These are phyloP conservation scores for Spathaspora girioi DNA, from an alignment of 805 yeast species.

Conservation along the genomic window DNA sequence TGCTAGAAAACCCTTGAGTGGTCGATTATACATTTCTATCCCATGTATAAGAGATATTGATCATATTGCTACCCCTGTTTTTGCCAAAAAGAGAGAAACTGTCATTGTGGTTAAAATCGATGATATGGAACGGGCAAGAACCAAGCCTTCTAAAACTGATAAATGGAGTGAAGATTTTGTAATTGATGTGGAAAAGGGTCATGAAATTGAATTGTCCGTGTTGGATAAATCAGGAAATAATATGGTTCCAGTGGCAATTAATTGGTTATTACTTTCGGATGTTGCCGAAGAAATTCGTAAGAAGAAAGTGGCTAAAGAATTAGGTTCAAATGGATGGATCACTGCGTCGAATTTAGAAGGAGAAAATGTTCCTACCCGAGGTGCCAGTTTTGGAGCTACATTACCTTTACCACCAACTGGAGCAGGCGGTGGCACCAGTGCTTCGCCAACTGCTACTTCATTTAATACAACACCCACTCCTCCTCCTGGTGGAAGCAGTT, in stretches of 20 bases:
- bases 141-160: slow-evolving; percentile 72
- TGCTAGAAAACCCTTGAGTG: slow-evolving; percentile 81
- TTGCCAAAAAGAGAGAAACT: slow-evolving; percentile 76
- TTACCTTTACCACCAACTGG: not conserved
- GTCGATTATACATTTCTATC: slow-evolving; percentile 69
- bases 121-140: slow-evolving; percentile 76
- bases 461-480: not conserved
- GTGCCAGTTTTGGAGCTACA: slow-evolving; percentile 1
- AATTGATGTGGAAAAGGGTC: slow-evolving; percentile 82
- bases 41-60: slow-evolving; percentile 84
- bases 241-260: slow-evolving; percentile 81
- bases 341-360: slow-evolving; percentile 59
- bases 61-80: slow-evolving; percentile 82
- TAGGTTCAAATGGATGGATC: slow-evolving; percentile 81
- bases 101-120: slow-evolving; percentile 78
- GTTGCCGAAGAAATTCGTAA: slow-evolving; percentile 93
- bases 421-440: not conserved
- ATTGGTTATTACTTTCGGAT: slow-evolving; percentile 89
- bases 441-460: slow-evolving; percentile 8
- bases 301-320: slow-evolving; percentile 73
- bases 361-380: slow-evolving; percentile 3
- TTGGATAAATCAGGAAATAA: slow-evolving; percentile 72
- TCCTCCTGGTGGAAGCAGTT: slow-evolving; percentile 4
- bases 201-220: slow-evolving; percentile 85
- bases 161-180: slow-evolving; percentile 81